Base-by-base conservation (phyloP, 805 yeast species). In the Suhomyces emberorum region DNA sequence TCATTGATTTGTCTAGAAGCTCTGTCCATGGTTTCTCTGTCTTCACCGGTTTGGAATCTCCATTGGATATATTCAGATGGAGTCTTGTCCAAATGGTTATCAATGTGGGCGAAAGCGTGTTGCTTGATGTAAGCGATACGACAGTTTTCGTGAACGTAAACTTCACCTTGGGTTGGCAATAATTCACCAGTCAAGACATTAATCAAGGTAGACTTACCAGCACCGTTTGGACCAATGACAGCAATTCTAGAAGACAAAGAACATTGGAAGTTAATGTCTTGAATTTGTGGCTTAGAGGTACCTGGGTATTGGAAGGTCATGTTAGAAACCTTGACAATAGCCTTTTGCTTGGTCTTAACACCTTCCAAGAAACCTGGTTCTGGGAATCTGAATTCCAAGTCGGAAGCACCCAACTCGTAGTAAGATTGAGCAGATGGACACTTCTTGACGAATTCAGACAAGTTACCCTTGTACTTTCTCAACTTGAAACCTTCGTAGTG, bases 21-120 rank as follows among this genome's bases (percentile, higher is more conserved):
- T 79, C 98, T 87, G 81, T 93, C 98, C 98, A 93, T 93, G 75
- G 98, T 93, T 81, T 93, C 98, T 79, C 98, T 88, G 76, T 93
- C 98, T 80, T 93, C 98, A 89, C 98, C 98, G 68, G 98, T 93
- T 80, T 93, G 98, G 97, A 91, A 93, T 84, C 98, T 93, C 98
- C 98, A 93, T 79, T 93, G 98, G 61, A 93, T 93, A 79, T 93
- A 93, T 80, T 93, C 98, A 63, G 97, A 88, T 67, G 98, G 98
- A 65, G 99, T 93, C 82, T 85, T 87, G 82, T 93, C 99, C 71
- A 91, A 81, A 70, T 93, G 98, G 68, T 85, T 81, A 74, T 95
- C 99, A 64, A 93, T 91, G 74, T 93, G 98, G 52, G 98, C 98
- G 68, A 93, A 93, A 72, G 98, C 98, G 73, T 95, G 98, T 79